phyloP scores from a whole-genome alignment of 257 asterid species.

The Oldenlandia corymbosa region DNA sequence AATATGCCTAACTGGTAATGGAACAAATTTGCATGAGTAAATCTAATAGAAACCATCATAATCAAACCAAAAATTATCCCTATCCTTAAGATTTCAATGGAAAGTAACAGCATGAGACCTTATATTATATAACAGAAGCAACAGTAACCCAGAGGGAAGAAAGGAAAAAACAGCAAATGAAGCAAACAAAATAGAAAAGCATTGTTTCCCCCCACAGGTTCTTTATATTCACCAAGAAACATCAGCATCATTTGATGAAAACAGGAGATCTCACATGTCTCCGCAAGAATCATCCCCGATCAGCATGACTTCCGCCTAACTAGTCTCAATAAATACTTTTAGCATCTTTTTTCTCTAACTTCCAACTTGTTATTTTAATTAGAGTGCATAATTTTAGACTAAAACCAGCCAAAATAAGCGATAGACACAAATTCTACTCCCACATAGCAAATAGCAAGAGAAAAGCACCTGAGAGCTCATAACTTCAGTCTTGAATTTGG shows the following conservation, averaged over 20 bases:
- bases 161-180: background rate
- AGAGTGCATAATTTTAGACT: background rate
- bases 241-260: background rate
- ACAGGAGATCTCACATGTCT: background rate
- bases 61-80: background rate
- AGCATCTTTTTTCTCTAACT: background rate
- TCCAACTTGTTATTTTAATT: background rate
- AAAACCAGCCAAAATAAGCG: background rate
- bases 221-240: background rate
- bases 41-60: background rate
- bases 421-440: no score
- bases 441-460: background rate
- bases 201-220: background rate
- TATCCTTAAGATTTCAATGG: background rate
- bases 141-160: background rate
- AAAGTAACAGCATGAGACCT: background rate
- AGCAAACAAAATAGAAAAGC: no score
- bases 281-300: background rate
- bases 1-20: background rate
- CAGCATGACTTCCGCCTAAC: background rate
- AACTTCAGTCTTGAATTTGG: slow-evolving; percentile 77
- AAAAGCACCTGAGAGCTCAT: slow-evolving; percentile 76
- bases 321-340: background rate
- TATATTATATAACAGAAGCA: background rate
- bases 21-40: background rate